Percentiles rank a stretch among this genome's conserved stretches.
Conservation (phyloP, 2,329 filamentous ascomycete species). For the Cordyceps tenuipes region DNA sequence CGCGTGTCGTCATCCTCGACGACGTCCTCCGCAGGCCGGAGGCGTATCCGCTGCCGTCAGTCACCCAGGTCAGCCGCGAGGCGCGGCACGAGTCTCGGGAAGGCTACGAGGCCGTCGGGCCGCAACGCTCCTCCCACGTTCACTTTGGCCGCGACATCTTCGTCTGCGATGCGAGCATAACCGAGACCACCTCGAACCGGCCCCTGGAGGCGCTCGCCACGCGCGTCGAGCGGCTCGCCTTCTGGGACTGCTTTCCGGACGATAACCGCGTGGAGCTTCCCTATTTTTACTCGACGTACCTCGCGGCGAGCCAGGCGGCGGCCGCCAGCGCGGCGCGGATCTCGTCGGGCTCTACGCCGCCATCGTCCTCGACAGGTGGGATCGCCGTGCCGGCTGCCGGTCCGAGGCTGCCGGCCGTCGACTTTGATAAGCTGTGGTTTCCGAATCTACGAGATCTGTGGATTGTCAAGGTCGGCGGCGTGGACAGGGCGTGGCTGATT, state of each 20-base stretch:
- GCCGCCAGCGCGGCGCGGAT: constrained; percentile 18
- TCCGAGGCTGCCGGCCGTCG: constrained; percentile 16
- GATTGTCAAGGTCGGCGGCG: constrained; percentile 32
- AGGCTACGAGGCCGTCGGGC: constrained; percentile 27
- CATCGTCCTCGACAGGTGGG: background rate
- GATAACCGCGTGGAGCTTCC: constrained; percentile 27
- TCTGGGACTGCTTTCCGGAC: constrained; percentile 33
- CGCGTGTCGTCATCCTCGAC: constrained; percentile 27
- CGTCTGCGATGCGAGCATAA: constrained; percentile 30
- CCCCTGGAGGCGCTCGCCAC: constrained; percentile 27
- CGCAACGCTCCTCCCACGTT: constrained; percentile 25
- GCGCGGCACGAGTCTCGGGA: constrained; percentile 26
- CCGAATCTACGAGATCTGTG: constrained; percentile 30
- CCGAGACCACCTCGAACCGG: constrained; percentile 24
- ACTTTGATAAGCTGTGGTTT: constrained; percentile 31
- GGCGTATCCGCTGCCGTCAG: constrained; percentile 27
- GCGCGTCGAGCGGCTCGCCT: constrained; percentile 26
- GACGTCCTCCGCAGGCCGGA: constrained; percentile 24
- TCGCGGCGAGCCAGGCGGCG: constrained; percentile 22
- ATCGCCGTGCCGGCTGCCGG: background rate
- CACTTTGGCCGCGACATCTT: constrained; percentile 30
- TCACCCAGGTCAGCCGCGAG: constrained; percentile 29
- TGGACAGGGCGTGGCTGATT: constrained; percentile 29
- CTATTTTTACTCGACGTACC: constrained; percentile 27
- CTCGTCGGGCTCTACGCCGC: constrained; percentile 18